phyloP scores from a whole-genome alignment of 805 yeast genomes.

The Cephaloascus fragrans region DNA sequence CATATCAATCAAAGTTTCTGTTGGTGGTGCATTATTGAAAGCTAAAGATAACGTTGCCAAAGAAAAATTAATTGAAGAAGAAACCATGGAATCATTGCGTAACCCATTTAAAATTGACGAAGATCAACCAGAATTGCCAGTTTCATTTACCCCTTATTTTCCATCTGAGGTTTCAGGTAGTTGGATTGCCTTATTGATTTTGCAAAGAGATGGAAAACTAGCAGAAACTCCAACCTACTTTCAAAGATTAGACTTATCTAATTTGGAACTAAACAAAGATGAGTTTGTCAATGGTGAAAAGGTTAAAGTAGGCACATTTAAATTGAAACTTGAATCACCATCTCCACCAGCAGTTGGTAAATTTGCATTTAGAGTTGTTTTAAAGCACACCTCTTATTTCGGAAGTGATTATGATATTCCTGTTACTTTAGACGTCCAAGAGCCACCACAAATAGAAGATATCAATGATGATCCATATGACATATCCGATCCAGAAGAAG shows the following conservation, averaged over 20 bases:
- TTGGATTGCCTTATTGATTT: conserved; percentile 63
- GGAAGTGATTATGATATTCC: conserved; percentile 75
- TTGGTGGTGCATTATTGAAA: conserved; percentile 65
- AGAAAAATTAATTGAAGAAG: conserved; percentile 39
- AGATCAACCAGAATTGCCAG: conserved; percentile 61
- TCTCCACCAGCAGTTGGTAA: conserved; percentile 68
- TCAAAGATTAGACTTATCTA: conserved; percentile 42
- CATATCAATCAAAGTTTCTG: conserved; percentile 63
- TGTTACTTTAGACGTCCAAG: conserved; percentile 57
- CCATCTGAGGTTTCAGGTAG: conserved; percentile 41
- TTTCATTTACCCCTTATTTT: conserved; percentile 65
- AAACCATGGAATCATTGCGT: conserved; percentile 54
- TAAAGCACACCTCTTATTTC: conserved; percentile 70
- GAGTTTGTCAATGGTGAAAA: conserved; percentile 33
- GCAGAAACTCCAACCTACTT: conserved; percentile 56
- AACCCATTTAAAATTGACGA: conserved; percentile 62
- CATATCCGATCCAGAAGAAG: conserved; percentile 67
- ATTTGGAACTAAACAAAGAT: conserved; percentile 43
- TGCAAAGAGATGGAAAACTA: conserved; percentile 73
- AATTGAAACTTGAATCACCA: conserved; percentile 62
- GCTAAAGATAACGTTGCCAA: conserved; percentile 30
- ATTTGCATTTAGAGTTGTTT: conserved; percentile 56
- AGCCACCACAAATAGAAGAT: conserved; percentile 37
- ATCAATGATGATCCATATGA: conserved; percentile 35
- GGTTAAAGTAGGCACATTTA: conserved; percentile 59